A percentile compares a stretch with the other conserved stretches of the same genome.
Evolutionary conservation across 164 flowering plant genomes (phyloP).

Genomic region (Piper betle): DNA sequence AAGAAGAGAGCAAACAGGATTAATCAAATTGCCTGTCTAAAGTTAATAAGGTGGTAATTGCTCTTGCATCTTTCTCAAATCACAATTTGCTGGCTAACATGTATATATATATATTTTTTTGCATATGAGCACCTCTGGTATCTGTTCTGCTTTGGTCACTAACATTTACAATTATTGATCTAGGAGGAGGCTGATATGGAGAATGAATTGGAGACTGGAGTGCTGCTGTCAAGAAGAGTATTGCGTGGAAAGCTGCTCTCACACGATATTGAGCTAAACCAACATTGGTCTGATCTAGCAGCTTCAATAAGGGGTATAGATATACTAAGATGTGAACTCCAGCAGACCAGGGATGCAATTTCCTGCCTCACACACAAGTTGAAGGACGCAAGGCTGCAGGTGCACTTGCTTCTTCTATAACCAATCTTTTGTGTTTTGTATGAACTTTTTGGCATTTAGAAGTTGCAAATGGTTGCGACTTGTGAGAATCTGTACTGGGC

Average conservation of each 20-base stretch:
- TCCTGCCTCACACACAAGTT: constrained; percentile 56
- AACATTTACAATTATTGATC: background rate
- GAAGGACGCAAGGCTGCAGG: constrained; percentile 91
- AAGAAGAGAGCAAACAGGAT: constrained; percentile 34
- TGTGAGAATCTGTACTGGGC: background rate
- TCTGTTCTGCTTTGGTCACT: background rate
- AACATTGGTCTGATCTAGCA: constrained; percentile 74
- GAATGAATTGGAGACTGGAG: constrained; percentile 65
- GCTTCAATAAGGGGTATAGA: constrained; percentile 69
- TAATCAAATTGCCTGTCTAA: constrained; percentile 19
- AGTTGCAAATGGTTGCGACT: background rate
- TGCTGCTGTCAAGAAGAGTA: constrained; percentile 50
- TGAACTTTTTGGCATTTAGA: background rate
- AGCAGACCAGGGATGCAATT: constrained; percentile 52
- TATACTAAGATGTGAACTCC: constrained; percentile 60
- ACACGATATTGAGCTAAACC: constrained; percentile 73
- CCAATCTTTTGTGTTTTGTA: too few relatives aligned
- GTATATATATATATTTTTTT: background rate
- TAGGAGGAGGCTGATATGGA: constrained; percentile 44
- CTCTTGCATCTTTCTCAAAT: background rate
- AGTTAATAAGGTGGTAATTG: constrained; percentile 24
- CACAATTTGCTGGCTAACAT: background rate
- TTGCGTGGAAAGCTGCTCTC: constrained; percentile 65
- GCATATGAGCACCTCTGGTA: background rate
- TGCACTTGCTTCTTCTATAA: constrained; percentile 5